Evolutionary conservation across 495 filamentous ascomycete genomes (phyloP), one percentile per base, ranked within the genome.

Genomic region (Chaetomium tenue): DNA sequence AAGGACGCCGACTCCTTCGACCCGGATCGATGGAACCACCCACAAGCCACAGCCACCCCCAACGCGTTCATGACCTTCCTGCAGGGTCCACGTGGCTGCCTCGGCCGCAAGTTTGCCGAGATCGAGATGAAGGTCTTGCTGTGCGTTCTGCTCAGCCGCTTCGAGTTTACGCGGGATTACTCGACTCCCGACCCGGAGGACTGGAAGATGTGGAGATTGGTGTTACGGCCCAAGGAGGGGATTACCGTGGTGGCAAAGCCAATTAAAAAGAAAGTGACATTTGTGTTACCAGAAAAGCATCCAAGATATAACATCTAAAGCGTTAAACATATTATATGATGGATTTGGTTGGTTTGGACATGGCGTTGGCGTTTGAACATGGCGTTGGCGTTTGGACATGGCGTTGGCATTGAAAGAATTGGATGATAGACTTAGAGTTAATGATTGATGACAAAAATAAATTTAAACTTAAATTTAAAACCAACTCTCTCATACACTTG

Each of bases 131-230:
- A 78, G 70, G 53, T 76, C 6, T 37, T 78, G 57, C 65, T 78
- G 0, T 74, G 74, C 65, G 66, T 61, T 48, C 37, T 78, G 57
- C 66, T 78, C 37, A 74, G 71, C 67, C 68, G 70, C 68, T 78
- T 65, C 57, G 67, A 73, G 48, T 77, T 78, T 60, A 66, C 63
- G 65, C 72, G 72, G 8, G 78, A 83, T 57, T 65, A 66, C 40
- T 61, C 63, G 15, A 70, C 73, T 9, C 73, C 74, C 3, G 76
- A 84, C 63, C 82, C 80, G 9, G 82, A 83, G 71, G 70, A 78
- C 20, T 77, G 77, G 75, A 84, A 84, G 72, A 82, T 82, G 81
- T 84, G 81, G 82, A 71, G 81, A 7, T 63, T 83, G 30, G 81
- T 83, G 40, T 62, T 84, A 65, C 71, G 82, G 61, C 82, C 82